These are phyloP conservation scores for Cladosporium sp. DNA, from an alignment of 2,329 filamentous ascomycete species.

Conservation along the genomic window DNA sequence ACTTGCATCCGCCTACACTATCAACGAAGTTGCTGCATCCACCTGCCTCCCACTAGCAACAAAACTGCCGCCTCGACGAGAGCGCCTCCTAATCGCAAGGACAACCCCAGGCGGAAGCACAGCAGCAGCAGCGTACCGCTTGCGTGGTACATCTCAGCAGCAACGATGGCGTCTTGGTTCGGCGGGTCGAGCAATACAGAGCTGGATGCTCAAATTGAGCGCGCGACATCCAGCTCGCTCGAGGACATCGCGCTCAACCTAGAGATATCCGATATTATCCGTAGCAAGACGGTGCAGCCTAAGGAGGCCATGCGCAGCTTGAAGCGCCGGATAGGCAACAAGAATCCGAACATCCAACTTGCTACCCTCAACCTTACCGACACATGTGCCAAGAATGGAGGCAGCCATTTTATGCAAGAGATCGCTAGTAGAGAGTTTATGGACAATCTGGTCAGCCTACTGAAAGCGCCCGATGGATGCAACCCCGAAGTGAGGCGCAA, in stretches of 20 bases:
- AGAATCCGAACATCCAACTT: constrained; percentile 94
- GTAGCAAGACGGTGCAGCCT: constrained; percentile 94
- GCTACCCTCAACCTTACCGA: constrained; percentile 95
- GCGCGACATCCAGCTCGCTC: constrained; percentile 90
- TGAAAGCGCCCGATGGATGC: constrained; percentile 70
- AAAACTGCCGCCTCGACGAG: no score
- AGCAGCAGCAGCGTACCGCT: neutral
- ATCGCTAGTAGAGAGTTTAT: constrained; percentile 97
- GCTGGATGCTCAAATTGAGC: constrained; percentile 95
- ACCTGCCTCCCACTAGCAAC: no score
- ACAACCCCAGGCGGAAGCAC: no score
- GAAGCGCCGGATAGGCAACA: constrained; percentile 90
- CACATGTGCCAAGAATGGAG: constrained; percentile 98
- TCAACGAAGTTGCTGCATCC: no score
- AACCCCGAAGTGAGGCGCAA: constrained; percentile 70
- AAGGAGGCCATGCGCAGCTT: constrained; percentile 97
- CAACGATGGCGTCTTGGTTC: constrained; percentile 93
- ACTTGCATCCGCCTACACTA: no score
- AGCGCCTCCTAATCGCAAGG: no score
- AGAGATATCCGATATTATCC: constrained; percentile 95
- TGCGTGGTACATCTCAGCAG: neutral
- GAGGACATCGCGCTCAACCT: constrained; percentile 97
- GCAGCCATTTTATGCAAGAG: constrained; percentile 88
- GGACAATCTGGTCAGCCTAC: constrained; percentile 88
- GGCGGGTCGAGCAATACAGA: constrained; percentile 70